Conservation (phyloP, 2,329 filamentous ascomycete genomes). For the Hymenoscyphus fraxineus region DNA sequence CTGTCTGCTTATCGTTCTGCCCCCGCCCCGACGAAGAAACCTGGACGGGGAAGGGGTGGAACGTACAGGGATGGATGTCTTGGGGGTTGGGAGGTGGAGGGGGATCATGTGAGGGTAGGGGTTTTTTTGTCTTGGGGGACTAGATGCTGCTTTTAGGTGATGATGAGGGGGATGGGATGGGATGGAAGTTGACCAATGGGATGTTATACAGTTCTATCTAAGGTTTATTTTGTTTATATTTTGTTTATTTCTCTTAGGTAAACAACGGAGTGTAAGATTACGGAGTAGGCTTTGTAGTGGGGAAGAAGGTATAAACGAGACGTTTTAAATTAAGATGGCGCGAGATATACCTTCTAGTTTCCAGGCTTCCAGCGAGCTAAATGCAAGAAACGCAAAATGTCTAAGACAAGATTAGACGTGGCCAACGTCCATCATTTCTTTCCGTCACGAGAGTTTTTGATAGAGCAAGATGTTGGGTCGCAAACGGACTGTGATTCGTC, state of each 20-base stretch:
- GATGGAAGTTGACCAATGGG: background rate
- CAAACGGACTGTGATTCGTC: background rate
- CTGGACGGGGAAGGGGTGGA: background rate
- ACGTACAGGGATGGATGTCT: background rate
- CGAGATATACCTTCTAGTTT: background rate
- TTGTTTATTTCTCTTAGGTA: background rate
- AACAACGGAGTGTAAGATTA: background rate
- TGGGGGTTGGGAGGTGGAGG: slow-evolving; percentile 5
- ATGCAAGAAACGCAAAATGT: background rate
- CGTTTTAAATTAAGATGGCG: background rate
- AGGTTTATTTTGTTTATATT: background rate
- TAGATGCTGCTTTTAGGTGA: slow-evolving; percentile 2
- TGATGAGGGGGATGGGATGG: background rate
- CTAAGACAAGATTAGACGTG: slow-evolving; percentile 2
- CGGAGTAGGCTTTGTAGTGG: background rate
- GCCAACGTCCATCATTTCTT: background rate
- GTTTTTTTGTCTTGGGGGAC: background rate
- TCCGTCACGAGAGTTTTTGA: background rate
- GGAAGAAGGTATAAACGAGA: background rate
- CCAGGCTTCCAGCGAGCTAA: background rate
- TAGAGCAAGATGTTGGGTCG: background rate
- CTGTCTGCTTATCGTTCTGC: background rate
- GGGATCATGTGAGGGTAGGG: slow-evolving; percentile 3
- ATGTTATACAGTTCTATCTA: too few species aligned
- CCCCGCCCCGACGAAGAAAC: background rate